phyloP scores from a whole-genome alignment of 371 early-diverging fungal species.

The Lichtheimia ramosa region DNA sequence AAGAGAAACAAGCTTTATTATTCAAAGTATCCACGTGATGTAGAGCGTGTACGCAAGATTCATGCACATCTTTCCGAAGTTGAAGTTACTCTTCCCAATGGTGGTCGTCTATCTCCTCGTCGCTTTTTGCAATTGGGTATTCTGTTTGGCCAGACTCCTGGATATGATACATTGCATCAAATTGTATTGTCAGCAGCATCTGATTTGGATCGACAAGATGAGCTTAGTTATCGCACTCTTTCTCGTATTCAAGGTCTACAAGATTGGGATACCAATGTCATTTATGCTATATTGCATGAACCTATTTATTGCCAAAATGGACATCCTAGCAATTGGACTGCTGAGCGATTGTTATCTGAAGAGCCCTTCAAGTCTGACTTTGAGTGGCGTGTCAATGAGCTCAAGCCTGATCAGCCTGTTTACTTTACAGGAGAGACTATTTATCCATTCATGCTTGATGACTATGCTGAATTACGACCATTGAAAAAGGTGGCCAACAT shows the following conservation, averaged over 20 bases:
- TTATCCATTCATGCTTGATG: slow-evolving; percentile 78
- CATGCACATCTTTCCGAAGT: slow-evolving; percentile 50
- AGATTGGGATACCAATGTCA: slow-evolving; percentile 62
- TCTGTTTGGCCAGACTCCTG: slow-evolving; percentile 65
- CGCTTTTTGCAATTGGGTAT: slow-evolving; percentile 76
- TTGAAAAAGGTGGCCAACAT: slow-evolving; percentile 63
- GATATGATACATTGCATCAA: slow-evolving; percentile 66
- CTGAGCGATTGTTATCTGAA: slow-evolving; percentile 56
- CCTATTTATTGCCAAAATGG: slow-evolving; percentile 66
- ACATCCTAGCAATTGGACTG: slow-evolving; percentile 66
- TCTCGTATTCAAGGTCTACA: slow-evolving; percentile 39
- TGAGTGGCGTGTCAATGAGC: slow-evolving; percentile 49
- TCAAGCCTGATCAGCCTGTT: slow-evolving; percentile 30
- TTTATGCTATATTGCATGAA: slow-evolving; percentile 74
- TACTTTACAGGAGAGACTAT: slow-evolving; percentile 67
- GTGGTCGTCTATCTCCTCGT: slow-evolving; percentile 66
- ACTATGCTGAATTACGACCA: slow-evolving; percentile 63
- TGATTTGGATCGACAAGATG: slow-evolving; percentile 51
- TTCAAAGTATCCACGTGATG: slow-evolving; percentile 61
- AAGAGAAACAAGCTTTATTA: slow-evolving; percentile 67
- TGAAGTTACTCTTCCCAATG: slow-evolving; percentile 59
- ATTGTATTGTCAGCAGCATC: slow-evolving; percentile 51
- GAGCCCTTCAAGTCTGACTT: slow-evolving; percentile 47
- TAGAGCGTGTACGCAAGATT: slow-evolving; percentile 63
- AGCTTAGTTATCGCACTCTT: slow-evolving; percentile 54